phyloP scores from a whole-genome alignment of 345 rosid species.

The Pseudoturritis turrita region DNA sequence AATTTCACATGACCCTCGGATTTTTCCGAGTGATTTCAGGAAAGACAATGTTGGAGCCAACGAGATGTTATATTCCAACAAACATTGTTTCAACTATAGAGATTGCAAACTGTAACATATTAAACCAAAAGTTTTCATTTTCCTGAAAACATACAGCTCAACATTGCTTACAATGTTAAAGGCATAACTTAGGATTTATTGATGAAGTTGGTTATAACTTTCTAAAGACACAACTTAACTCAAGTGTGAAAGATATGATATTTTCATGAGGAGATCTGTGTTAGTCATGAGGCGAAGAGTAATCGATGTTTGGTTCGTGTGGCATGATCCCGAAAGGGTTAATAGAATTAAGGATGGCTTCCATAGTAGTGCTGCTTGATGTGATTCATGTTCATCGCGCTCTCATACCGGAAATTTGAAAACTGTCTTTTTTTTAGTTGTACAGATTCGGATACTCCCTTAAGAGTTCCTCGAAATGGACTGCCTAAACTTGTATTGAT shows the following conservation, averaged over 20 bases:
- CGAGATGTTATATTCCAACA: not conserved
- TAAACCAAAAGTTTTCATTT: not conserved
- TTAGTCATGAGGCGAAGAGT: not conserved
- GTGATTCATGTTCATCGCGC: too few relatives aligned
- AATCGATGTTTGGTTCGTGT: not conserved
- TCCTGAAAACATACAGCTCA: not conserved
- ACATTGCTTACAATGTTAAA: not conserved
- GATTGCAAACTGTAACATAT: not conserved
- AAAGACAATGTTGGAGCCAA: too few relatives aligned
- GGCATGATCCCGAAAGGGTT: too few relatives aligned
- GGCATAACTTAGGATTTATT: not conserved
- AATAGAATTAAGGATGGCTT: too few relatives aligned
- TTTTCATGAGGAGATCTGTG: not conserved
- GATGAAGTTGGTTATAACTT: not conserved
- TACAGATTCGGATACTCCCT: too few relatives aligned
- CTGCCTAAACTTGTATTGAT: too few relatives aligned
- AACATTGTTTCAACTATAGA: not conserved
- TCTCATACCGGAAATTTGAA: too few relatives aligned
- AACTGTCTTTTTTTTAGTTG: too few relatives aligned
- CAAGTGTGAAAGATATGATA: not conserved
- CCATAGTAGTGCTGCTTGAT: too few relatives aligned
- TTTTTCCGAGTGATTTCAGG: too few relatives aligned
- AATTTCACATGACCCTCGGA: too few relatives aligned
- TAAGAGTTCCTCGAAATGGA: too few relatives aligned
- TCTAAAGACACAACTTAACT: not conserved